Base-by-base conservation (phyloP, 2,329 filamentous ascomycete species). In the Trichoderma hamatum region DNA sequence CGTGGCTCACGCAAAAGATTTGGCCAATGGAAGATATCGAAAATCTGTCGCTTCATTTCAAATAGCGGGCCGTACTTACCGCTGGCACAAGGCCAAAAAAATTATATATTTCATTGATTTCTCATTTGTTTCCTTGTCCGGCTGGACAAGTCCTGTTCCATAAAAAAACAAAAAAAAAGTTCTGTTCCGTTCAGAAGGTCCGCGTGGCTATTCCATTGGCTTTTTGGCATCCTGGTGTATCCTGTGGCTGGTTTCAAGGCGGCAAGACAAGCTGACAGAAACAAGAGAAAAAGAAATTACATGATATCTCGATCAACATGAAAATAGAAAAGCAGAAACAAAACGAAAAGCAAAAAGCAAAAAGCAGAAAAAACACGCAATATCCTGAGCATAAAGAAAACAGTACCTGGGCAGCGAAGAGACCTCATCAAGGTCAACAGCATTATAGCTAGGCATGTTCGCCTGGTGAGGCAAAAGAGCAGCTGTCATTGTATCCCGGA, bases 331-430 rank as follows among this genome's bases (percentile, higher is more conserved):
- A 72, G 69, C 72, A 74, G 75, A 51, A 64, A 72, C 72, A 70
- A 64, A 49, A 75, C 26, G 61, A 71, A 73, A 71, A 68, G 59
- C 55, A 43, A 62, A 73, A 71, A 69, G 59, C 62, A 52, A 62
- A 62, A 65, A 58, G 14, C 34, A 60, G 80, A 76, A 75, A 82
- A 74, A 56, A 24, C 62, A 66, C 36, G 62, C 62, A 46, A 56
- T 34, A 77, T 69, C 69, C 54, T 55, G 63, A 70, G 66, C 66
- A 61, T 69, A 82, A 79, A 78, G 82, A 84, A 83, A 83, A 82
- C 84, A 86, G 82, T 89, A 89, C 86, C 86, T 89, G 82, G 85
- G 83, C 77, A 87, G 84, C 76, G 84, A 85, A 77, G 86, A 83
- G 80, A 86, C 84, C 80, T 88, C 85, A 78, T 87, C 85, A 80